Percentiles rank a stretch among this genome's conserved stretches.
Conservation (phyloP, 176 grass and related monocot genomes). For the Urochloa ruziziensis region DNA sequence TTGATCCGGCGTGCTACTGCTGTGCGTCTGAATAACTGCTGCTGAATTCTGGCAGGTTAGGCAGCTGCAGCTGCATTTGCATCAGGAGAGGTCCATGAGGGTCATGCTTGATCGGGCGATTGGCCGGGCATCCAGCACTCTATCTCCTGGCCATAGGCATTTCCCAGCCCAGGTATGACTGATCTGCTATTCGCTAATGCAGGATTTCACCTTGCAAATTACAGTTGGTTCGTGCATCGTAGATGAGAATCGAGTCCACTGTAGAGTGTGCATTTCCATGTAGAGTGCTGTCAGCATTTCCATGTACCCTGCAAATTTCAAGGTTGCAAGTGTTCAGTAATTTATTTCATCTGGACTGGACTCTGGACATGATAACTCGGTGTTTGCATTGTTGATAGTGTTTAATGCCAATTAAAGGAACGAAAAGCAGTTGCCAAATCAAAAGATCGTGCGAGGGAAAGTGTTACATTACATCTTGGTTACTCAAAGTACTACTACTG, state of each 20-base stretch:
- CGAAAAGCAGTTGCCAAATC: not conserved
- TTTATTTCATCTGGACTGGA: not conserved
- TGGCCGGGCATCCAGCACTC: constrained; percentile 77
- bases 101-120: constrained; percentile 84
- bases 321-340: not conserved
- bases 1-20: not conserved
- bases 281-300: not conserved
- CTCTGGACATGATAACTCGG: not conserved
- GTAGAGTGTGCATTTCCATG: not conserved
- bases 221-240: not conserved
- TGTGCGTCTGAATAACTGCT: constrained; percentile 2
- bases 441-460: not conserved
- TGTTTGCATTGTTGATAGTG: not conserved
- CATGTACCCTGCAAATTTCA: not conserved
- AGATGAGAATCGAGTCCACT: not conserved
- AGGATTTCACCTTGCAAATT: not conserved
- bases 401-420: constrained; percentile 11
- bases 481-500: not conserved
- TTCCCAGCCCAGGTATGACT: constrained; percentile 72
- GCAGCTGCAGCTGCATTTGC: constrained; percentile 80
- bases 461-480: not conserved
- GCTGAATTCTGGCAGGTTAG: constrained; percentile 55
- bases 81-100: constrained; percentile 84
- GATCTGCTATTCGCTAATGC: not conserved
- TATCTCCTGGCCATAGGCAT: constrained; percentile 84